phyloP scores from a whole-genome alignment of 805 yeast genomes.

The Saccharomyces kudriavzevii region DNA sequence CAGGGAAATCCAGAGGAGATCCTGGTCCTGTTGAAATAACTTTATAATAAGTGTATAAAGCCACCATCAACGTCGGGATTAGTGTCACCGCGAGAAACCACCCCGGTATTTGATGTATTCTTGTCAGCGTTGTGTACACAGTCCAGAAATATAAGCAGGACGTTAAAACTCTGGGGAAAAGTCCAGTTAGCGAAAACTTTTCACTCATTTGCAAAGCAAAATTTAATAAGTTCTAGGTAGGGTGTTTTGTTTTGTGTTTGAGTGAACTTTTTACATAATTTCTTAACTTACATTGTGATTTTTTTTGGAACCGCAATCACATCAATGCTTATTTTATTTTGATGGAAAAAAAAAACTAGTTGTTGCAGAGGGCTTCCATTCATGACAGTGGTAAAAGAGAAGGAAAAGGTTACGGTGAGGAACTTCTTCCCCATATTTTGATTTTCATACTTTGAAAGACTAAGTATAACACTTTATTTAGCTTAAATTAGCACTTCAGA shows the following conservation, averaged over 20 bases:
- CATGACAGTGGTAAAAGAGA: neutral
- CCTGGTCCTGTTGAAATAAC: slow-evolving; percentile 55
- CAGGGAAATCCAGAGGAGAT: slow-evolving; percentile 51
- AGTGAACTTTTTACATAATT: neutral
- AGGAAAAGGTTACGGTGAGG: too few relatives aligned
- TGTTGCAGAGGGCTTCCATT: neutral
- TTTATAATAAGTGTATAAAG: slow-evolving; percentile 43
- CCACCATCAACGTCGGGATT: slow-evolving; percentile 4
- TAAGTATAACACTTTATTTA: neutral
- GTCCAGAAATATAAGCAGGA: slow-evolving; percentile 19
- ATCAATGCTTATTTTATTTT: neutral
- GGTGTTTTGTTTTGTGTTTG: neutral
- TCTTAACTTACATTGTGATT: neutral
- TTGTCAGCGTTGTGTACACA: slow-evolving; percentile 10
- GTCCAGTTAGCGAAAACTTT: slow-evolving; percentile 4
- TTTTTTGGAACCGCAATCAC: neutral
- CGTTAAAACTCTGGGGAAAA: slow-evolving; percentile 25
- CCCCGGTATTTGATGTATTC: slow-evolving; percentile 11
- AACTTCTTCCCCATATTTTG: too few relatives aligned
- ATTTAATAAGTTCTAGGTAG: neutral
- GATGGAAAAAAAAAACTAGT: neutral
- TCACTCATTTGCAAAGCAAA: neutral
- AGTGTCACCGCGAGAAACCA: slow-evolving; percentile 2
- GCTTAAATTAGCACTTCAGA: neutral
- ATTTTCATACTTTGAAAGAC: too few relatives aligned